These are phyloP conservation scores for Cynara cardunculus DNA, from an alignment of 129 eudicot genomes.

Conservation along the genomic window DNA sequence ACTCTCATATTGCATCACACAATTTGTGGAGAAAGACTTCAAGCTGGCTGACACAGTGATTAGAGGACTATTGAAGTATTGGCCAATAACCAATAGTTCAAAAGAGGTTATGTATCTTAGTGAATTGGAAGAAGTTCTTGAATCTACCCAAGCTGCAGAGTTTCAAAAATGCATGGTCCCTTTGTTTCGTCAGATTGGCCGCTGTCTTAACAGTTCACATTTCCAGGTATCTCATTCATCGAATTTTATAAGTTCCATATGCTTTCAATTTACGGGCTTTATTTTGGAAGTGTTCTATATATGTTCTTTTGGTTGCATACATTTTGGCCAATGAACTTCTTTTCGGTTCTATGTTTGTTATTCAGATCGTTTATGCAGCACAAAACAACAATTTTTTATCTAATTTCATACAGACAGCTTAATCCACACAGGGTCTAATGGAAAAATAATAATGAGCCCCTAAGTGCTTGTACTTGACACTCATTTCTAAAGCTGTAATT, in stretches of 20 bases:
- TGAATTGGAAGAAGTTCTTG: conserved; percentile 74
- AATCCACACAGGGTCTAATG: background rate
- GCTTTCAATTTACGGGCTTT: background rate
- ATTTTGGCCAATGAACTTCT: background rate
- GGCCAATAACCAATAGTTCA: conserved; percentile 72
- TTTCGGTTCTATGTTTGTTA: background rate
- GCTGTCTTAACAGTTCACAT: conserved; percentile 68
- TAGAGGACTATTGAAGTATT: conserved; percentile 63
- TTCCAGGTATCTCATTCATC: conserved; percentile 49
- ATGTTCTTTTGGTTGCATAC: background rate
- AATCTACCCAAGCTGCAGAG: conserved; percentile 68
- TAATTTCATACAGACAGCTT: background rate
- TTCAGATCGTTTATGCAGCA: background rate
- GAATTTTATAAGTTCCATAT: background rate
- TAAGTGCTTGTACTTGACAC: background rate
- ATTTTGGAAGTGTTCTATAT: background rate
- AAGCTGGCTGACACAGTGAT: conserved; percentile 65
- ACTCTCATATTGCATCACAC: conserved; percentile 63
- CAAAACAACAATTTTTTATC: background rate
- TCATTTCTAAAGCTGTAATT: background rate
- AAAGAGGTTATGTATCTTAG: conserved; percentile 65
- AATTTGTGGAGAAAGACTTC: conserved; percentile 74
- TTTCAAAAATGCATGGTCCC: conserved; percentile 73
- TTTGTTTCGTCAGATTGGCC: conserved; percentile 56
- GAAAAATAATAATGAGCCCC: background rate